Base-by-base conservation (phyloP, 169 alveolate genomes). In the Plasmodium yoelii region DNA sequence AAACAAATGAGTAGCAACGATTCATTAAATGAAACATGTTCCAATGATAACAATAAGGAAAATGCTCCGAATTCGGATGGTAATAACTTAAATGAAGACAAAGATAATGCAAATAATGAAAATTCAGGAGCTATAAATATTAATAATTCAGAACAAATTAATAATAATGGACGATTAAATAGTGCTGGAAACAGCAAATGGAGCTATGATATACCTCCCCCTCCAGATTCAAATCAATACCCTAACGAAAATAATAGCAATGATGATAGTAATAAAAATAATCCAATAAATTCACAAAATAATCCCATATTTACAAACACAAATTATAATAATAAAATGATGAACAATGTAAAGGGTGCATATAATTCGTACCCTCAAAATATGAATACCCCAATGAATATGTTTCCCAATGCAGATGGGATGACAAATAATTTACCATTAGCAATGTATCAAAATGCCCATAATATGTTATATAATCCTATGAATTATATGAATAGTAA, bases 401-500 rank as follows among this genome's bases (percentile, higher is more conserved):
- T 53, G 59, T 77, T 47, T 42, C 56, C 22, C 28, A 44, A 26
- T 28, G 19, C 39, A 51, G 88, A 77, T 13, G 28, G 15, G 3
- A 42, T 64, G 65, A 12, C 74, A 55, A 63, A 77, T 77, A 65
- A 74, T 34, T 24, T 77, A 51, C 74, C 77, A 56, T 63, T 77
- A 67, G 77, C 69, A 10, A 77, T 77, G 75, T 77, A 49, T 49
- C 80, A 51, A 12, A 12, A 63, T 44, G 44, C 75, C 13, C 88
- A 63, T 24, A 77, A 77, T 64, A 64, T 77, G 69, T 4, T 77
- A 49, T 77, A 64, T 77, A 77, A 57, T 44, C 65, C 65, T 26
- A 77, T 77, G 77, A 67, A 77, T 68, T 77, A 19, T 68, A 77
- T 77, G 88, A 77, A 77, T 56, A 77, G 57, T 64, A 77, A 77